phyloP scores from a whole-genome alignment of 2,329 filamentous ascomycete species.

The Tolypocladium sp. region DNA sequence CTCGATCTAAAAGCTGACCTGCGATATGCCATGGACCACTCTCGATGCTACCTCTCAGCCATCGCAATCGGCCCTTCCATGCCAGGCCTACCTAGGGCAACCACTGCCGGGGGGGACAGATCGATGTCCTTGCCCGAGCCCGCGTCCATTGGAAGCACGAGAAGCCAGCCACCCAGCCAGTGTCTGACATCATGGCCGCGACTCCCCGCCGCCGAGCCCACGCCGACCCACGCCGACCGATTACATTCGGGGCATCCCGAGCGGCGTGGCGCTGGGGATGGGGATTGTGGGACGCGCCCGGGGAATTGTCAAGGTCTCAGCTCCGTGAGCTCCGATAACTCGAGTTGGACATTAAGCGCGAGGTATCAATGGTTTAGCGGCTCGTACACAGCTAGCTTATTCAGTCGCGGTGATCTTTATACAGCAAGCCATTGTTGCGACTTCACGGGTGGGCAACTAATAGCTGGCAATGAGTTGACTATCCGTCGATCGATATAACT shows the following conservation, averaged over 20 bases:
- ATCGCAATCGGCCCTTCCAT: not conserved
- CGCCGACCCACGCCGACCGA: not conserved
- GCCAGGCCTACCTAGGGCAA: not conserved
- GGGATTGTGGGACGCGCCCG: not conserved
- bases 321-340: no score
- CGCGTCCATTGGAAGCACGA: not conserved
- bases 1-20: not conserved
- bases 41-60: not conserved
- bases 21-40: not conserved
- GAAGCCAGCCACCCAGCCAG: no score
- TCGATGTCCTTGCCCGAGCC: not conserved
- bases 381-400: no score
- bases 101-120: not conserved
- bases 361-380: not conserved
- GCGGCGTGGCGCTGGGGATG: not conserved
- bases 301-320: no score
- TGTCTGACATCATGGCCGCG: not conserved
- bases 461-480: no score
- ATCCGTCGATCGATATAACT: no score
- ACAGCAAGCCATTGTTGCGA: no score
- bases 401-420: no score
- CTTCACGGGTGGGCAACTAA: no score
- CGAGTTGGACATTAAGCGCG: not conserved
- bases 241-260: not conserved
- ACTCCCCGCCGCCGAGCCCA: not conserved